These are phyloP conservation scores for Triglochin maritima DNA, from an alignment of 106 monocot genomes.

Conservation along the genomic window DNA sequence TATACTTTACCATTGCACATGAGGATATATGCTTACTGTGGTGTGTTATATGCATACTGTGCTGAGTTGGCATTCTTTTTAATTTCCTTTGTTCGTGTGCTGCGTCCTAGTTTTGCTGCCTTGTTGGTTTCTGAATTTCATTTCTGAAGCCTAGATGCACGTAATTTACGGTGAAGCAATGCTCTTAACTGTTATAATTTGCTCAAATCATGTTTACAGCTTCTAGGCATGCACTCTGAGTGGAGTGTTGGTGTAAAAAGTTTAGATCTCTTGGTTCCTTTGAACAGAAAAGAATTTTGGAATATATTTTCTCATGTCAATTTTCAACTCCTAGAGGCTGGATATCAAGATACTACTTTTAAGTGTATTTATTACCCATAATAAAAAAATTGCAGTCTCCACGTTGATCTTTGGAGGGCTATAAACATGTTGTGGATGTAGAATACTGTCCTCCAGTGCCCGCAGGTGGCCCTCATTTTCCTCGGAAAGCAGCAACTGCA, in stretches of 20 bases:
- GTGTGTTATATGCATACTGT: too few species aligned
- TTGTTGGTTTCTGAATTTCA: neutral
- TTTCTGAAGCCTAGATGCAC: neutral
- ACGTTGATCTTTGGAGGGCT: constrained; percentile 59
- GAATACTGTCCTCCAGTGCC: constrained; percentile 49
- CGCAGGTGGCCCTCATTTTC: constrained; percentile 57
- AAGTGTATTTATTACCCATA: neutral
- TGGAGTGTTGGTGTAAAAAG: too few species aligned
- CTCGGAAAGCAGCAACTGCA: constrained; percentile 47
- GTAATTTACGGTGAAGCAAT: too few species aligned
- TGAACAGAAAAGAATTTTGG: too few species aligned
- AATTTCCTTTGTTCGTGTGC: too few species aligned
- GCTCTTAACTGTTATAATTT: too few species aligned
- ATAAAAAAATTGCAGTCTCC: constrained; percentile 37
- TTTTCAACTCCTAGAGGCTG: neutral
- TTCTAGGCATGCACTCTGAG: too few species aligned
- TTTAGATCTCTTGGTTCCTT: too few species aligned
- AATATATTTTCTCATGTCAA: too few species aligned
- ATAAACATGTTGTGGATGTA: constrained; percentile 78
- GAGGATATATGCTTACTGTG: neutral
- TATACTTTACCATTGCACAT: too few species aligned
- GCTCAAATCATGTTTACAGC: too few species aligned
- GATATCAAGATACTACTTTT: neutral
- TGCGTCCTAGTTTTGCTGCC: neutral
- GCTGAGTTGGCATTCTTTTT: too few species aligned